These are phyloP conservation scores for Amphibolis antarctica DNA, from an alignment of 106 monocot genomes.

Conservation along the genomic window DNA sequence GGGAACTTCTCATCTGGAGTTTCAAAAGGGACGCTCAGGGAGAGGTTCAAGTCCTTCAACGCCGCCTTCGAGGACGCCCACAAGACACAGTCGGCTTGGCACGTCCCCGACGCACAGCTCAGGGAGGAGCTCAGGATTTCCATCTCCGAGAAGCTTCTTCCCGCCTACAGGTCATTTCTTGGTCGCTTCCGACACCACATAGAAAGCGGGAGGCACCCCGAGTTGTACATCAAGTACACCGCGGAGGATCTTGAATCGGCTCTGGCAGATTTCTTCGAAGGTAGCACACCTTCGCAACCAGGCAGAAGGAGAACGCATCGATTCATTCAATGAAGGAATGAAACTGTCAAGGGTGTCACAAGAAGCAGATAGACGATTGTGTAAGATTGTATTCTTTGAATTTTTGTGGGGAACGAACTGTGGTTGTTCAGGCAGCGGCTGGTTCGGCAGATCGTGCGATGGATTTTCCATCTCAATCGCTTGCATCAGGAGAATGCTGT, in stretches of 20 bases:
- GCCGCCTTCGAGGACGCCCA: constrained; percentile 82
- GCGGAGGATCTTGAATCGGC: constrained; percentile 82
- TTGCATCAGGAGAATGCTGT: background rate
- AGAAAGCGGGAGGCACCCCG: constrained; percentile 69
- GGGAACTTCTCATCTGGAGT: constrained; percentile 70
- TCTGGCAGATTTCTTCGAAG: constrained; percentile 73
- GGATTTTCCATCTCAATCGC: background rate
- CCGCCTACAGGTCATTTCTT: constrained; percentile 80
- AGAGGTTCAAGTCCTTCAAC: constrained; percentile 88
- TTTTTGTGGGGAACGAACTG: constrained; percentile 12
- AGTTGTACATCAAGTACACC: constrained; percentile 88
- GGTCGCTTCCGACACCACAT: constrained; percentile 80
- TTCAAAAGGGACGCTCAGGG: constrained; percentile 48
- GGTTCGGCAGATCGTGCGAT: background rate
- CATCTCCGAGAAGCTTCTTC: constrained; percentile 56
- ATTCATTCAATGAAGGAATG: background rate
- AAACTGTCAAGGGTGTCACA: background rate
- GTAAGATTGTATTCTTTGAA: constrained; percentile 43
- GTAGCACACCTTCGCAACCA: constrained; percentile 31
- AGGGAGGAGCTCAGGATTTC: constrained; percentile 93
- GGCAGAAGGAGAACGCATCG: constrained; percentile 47
- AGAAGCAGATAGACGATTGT: background rate
- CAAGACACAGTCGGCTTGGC: constrained; percentile 53
- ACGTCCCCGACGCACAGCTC: constrained; percentile 68
- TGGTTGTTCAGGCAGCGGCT: background rate